A percentile compares a stretch with the other conserved stretches of the same genome.
Evolutionary conservation across 495 filamentous ascomycete genomes (phyloP).

Genomic region (Talaromyces thailandensis): DNA sequence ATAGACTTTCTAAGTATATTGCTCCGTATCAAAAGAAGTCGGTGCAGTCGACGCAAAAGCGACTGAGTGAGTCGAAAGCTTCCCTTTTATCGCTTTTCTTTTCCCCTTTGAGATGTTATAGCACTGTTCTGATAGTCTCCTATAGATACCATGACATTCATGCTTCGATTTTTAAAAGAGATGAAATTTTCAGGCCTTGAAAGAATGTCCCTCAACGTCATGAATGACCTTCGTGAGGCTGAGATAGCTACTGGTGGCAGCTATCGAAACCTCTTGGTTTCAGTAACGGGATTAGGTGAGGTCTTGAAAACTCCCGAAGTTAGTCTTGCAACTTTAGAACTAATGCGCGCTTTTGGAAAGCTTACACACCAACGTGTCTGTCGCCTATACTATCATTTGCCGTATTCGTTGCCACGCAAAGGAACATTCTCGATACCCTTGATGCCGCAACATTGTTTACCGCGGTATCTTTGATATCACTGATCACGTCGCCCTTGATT

Average conservation of each 20-base stretch:
- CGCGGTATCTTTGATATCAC: conserved; percentile 16
- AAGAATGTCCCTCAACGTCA: neutral
- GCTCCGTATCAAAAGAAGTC: neutral
- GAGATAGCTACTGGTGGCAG: neutral
- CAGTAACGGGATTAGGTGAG: neutral
- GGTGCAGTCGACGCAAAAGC: neutral
- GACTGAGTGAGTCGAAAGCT: neutral
- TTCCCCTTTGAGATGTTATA: neutral
- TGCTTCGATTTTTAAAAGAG: neutral
- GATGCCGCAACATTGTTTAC: conserved; percentile 22
- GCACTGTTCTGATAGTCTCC: neutral
- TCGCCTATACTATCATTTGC: neutral
- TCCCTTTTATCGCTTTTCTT: neutral
- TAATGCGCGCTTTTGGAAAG: neutral
- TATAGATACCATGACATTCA: neutral
- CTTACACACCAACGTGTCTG: neutral
- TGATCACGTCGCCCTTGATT: conserved; percentile 15
- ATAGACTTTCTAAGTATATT: neutral
- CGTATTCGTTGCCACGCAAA: neutral
- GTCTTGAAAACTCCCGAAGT: neutral
- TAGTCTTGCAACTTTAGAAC: neutral
- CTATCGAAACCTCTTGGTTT: neutral
- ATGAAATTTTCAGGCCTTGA: neutral
- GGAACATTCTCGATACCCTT: neutral
- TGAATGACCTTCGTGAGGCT: neutral